phyloP scores from a whole-genome alignment of 1,284 basidiomycete species.

The Apiotrichum siamense region DNA sequence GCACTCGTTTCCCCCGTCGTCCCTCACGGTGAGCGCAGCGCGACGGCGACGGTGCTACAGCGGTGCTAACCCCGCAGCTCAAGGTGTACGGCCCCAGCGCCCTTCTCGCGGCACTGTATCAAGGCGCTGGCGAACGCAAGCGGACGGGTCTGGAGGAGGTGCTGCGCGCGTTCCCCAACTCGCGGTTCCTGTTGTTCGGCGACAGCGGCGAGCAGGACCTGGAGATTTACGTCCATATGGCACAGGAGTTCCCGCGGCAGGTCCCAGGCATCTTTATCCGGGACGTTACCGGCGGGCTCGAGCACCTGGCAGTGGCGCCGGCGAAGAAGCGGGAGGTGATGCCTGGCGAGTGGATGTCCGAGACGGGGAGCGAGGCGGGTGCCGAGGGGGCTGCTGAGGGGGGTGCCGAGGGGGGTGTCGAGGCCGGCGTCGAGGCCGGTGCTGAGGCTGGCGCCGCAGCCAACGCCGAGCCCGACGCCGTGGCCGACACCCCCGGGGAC shows the following conservation, averaged over 20 bases:
- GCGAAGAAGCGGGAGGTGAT: neutral
- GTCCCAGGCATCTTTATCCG: constrained; percentile 67
- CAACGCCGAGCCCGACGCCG: no score
- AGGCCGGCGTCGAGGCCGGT: no score
- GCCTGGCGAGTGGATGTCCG: neutral
- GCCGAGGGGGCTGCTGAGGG: no score
- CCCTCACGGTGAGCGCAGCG: constrained; percentile 27
- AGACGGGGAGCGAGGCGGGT: no score
- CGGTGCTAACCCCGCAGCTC: neutral
- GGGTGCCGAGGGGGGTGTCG: no score
- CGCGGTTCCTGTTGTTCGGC: constrained; percentile 73
- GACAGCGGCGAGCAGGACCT: constrained; percentile 85
- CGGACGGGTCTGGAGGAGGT: constrained; percentile 63
- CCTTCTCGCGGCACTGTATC: constrained; percentile 68
- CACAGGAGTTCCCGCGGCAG: constrained; percentile 57
- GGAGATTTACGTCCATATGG: constrained; percentile 69
- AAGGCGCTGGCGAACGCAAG: constrained; percentile 67
- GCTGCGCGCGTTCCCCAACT: constrained; percentile 64
- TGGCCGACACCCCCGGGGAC: no score
- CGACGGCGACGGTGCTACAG: no score
- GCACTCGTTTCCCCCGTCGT: constrained; percentile 52
- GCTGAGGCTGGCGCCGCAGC: no score
- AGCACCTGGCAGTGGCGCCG: neutral
- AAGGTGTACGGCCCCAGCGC: constrained; percentile 64
- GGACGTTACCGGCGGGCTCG: constrained; percentile 57